Evolutionary conservation across 805 yeast genomes (phyloP), one percentile per base, ranked within the genome.

Genomic region (Zygoascus bituminiphila): DNA sequence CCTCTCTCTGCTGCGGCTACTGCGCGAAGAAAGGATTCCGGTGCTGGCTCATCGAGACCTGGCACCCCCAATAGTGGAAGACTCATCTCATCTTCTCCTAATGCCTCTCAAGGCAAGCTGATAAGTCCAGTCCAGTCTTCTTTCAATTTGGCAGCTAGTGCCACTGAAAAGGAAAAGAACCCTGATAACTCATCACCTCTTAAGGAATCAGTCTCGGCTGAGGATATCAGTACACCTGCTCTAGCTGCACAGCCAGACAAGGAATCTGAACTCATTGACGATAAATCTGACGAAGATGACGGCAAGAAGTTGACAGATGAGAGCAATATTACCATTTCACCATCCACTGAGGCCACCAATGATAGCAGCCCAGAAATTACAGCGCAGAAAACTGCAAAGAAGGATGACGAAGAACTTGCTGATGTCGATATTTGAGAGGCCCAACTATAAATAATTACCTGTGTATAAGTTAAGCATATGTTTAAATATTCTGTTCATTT

Each of bases 381-480:
- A 24, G 45, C 40, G 33, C 24, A 44, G 38, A 44, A 17, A 9
- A 14, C 42, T 12, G 22, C 19, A 17, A 6, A 54, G 8, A 25
- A 37, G 25, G 39, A 29, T 5, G 43, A 50, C 23, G 56, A 57
- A 26, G 54, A 50, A 29, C 49, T 46, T 40, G 44, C 52, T 24
- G 58, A 56, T 12, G 59, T 56, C 12, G 57, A 52, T 24, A 50
- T 55, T n/a, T 54, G 49, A 33, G 14, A 9, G 4, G 39, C n/a
- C n/a, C n/a, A 15, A 29, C 9, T 10, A 35, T 19, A 19, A 20
- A n/a, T 14, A 15, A n/a, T 42, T 9, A n/a, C n/a, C 33, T 40
- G 31, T 23, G 29, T 22, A 17, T 29, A 22, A 25, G 44, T 20
- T 25, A 8, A 17, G 20, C 31, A 22, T 19, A 7, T 41, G 44